A percentile compares a stretch with the other conserved stretches of the same genome.
phyloP scores from a whole-genome alignment of 2,329 filamentous ascomycete species.

The Microcyclosporella mali region DNA sequence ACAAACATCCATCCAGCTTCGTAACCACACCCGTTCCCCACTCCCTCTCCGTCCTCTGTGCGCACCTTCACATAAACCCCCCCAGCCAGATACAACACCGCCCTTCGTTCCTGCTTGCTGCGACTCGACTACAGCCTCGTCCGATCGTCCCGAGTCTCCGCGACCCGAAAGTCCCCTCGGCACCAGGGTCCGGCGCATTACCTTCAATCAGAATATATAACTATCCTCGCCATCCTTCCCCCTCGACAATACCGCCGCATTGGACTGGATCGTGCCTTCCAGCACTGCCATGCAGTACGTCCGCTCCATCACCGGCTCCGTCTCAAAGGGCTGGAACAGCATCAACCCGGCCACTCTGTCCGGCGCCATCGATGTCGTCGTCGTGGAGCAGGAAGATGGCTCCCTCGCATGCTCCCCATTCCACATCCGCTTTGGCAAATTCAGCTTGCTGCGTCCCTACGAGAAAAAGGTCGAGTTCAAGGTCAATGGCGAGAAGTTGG shows the following conservation, averaged over 20 bases:
- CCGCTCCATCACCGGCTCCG: slow-evolving; percentile 85
- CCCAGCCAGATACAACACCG: background rate
- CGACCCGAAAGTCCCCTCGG: no score
- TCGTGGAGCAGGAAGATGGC: slow-evolving; percentile 91
- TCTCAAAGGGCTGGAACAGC: slow-evolving; percentile 98
- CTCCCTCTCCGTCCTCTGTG: background rate
- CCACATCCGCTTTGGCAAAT: slow-evolving; percentile 98
- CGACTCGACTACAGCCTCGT: background rate
- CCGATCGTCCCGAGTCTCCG: background rate
- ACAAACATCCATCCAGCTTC: no score
- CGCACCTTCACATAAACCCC: background rate
- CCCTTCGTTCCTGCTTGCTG: background rate
- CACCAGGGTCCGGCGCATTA: background rate
- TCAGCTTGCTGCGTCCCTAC: slow-evolving; percentile 85
- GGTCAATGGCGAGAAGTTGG: slow-evolving; percentile 85
- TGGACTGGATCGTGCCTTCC: slow-evolving; percentile 3
- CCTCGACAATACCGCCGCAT: background rate
- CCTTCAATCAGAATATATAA: background rate
- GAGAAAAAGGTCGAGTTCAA: slow-evolving; percentile 99
- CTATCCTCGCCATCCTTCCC: background rate
- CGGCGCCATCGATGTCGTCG: slow-evolving; percentile 97
- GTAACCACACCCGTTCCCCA: no score
- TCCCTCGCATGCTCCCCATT: slow-evolving; percentile 88
- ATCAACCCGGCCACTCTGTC: slow-evolving; percentile 97
- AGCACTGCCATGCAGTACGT: slow-evolving; percentile 80